phyloP scores from a whole-genome alignment of 2,329 filamentous ascomycete genomes.

The Aspergillus quadricinctus region DNA sequence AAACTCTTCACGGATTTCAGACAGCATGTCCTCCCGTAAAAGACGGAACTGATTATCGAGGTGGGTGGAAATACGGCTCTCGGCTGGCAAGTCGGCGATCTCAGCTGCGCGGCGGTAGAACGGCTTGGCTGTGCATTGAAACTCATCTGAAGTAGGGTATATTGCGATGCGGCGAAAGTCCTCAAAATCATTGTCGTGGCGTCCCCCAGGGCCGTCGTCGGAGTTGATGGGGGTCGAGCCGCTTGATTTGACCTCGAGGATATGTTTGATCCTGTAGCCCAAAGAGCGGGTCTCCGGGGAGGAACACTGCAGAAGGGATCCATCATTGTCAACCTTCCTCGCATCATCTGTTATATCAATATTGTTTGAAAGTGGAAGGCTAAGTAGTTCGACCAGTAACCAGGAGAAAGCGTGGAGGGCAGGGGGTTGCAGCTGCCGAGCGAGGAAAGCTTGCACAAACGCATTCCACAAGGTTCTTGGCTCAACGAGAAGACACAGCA shows the following conservation, averaged over 20 bases:
- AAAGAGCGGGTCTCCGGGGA: conserved; percentile 27
- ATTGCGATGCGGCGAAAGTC: conserved; percentile 61
- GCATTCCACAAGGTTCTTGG: conserved; percentile 55
- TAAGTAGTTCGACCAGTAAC: conserved; percentile 48
- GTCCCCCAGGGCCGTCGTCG: conserved; percentile 51
- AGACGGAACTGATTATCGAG: conserved; percentile 70
- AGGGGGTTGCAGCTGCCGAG: conserved; percentile 27
- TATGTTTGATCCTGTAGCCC: conserved; percentile 42
- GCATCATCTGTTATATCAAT: conserved; percentile 25
- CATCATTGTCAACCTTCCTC: conserved; percentile 20
- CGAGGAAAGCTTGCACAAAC: conserved; percentile 33
- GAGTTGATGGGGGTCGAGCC: background rate
- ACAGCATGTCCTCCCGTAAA: conserved; percentile 66
- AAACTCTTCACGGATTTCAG: conserved; percentile 60
- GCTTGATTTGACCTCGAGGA: conserved; percentile 26
- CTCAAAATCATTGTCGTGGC: conserved; percentile 68
- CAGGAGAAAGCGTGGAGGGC: conserved; percentile 43
- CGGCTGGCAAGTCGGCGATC: conserved; percentile 38
- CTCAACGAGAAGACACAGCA: conserved; percentile 47
- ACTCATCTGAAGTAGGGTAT: conserved; percentile 63
- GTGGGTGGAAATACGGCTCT: conserved; percentile 47
- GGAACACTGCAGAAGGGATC: conserved; percentile 23
- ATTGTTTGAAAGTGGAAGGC: conserved; percentile 24
- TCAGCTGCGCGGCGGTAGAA: conserved; percentile 55
- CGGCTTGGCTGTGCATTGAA: conserved; percentile 48